Percentiles rank a stretch among this genome's conserved stretches.
phyloP scores from a whole-genome alignment of 1,139 yeast species.

The Geotrichum europaeum region DNA sequence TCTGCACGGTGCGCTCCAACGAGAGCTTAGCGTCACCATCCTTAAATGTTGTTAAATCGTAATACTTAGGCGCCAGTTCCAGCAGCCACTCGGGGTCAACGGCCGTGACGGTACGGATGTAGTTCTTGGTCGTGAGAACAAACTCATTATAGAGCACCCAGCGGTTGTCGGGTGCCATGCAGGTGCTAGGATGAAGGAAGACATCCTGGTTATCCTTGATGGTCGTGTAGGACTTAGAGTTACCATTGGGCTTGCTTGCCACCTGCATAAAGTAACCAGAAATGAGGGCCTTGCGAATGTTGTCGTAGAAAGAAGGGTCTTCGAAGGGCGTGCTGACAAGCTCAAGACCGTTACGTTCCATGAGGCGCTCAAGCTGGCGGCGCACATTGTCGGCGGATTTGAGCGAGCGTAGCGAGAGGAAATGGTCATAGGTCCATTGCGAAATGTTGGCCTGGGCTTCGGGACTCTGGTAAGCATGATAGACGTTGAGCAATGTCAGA shows the following conservation, averaged over 20 bases:
- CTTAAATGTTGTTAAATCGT: constrained; percentile 64
- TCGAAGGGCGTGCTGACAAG: constrained; percentile 66
- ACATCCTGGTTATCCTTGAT: constrained; percentile 96
- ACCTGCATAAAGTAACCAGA: constrained; percentile 99
- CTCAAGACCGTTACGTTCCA: constrained; percentile 75
- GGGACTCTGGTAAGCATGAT: constrained; percentile 65
- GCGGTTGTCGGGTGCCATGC: constrained; percentile 75
- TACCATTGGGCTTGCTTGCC: constrained; percentile 47
- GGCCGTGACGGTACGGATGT: constrained; percentile 89
- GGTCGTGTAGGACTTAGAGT: constrained; percentile 74
- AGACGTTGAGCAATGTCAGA: constrained; percentile 81
- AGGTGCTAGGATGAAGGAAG: constrained; percentile 87
- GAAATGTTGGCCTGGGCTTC: constrained; percentile 50
- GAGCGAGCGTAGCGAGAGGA: constrained; percentile 74
- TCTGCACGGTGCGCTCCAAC: constrained; percentile 54
- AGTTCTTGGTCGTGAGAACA: constrained; percentile 87
- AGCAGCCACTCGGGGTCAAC: constrained; percentile 89
- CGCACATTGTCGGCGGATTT: constrained; percentile 82
- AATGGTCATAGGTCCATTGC: constrained; percentile 88
- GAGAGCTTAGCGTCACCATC: constrained; percentile 82
- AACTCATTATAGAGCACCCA: constrained; percentile 95
- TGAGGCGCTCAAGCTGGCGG: constrained; percentile 70
- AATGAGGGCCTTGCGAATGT: constrained; percentile 77
- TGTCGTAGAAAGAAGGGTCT: constrained; percentile 56
- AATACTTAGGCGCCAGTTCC: constrained; percentile 82